Evolutionary conservation across 1,284 basidiomycete genomes (phyloP), one percentile per base, ranked within the genome.

Genomic region (Ceratorhiza oryzae-sativae): DNA sequence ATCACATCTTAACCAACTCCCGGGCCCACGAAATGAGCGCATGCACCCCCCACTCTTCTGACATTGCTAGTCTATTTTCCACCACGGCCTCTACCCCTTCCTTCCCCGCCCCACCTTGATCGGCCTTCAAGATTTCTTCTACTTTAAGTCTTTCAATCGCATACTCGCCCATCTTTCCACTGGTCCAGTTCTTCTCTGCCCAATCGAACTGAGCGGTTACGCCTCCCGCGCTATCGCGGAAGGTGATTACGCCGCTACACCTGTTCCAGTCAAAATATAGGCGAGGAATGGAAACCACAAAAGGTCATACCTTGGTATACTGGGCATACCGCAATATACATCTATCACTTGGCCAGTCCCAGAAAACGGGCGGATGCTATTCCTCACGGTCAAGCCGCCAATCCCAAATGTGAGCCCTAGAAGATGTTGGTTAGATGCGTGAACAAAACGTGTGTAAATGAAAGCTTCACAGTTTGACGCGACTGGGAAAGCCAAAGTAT

Each of bases 141-240:
- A 25, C 10, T 25, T 30, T 18, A 25, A 55, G 10, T 6, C 23
- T 56, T n/a, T 68, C 65, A 30, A 68, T 56, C 0, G 65, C 65
- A 32, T 56, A 70, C 30, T 30, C 42, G 15, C 53, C 65, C 20
- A 70, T 53, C 13, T 12, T 46, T 23, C 65, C 65, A 27, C 36
- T 56, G 30, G 65, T 70, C 65, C 65, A 70, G 27, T 70, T 70
- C 49, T 41, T 45, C 18, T 70, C 65, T 12, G 36, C 65, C 65
- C 65, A 70, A 25, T 70, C 53, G 53, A 70, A 70, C 15, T 41
- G 49, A 12, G 65, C 65, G 13, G 18, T 39, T 39, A 70, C 41
- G 4, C 65, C 65, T 23, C 65, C 65, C 10, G 23, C 34, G 2
- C 25, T 20, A 25, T 58, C 55, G 1, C 65, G 65, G 53, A 41